Percentiles rank a stretch among this genome's conserved stretches.
These are phyloP conservation scores for Euphrasia arctica DNA, from an alignment of 305 asterid genomes.

Conservation along the genomic window DNA sequence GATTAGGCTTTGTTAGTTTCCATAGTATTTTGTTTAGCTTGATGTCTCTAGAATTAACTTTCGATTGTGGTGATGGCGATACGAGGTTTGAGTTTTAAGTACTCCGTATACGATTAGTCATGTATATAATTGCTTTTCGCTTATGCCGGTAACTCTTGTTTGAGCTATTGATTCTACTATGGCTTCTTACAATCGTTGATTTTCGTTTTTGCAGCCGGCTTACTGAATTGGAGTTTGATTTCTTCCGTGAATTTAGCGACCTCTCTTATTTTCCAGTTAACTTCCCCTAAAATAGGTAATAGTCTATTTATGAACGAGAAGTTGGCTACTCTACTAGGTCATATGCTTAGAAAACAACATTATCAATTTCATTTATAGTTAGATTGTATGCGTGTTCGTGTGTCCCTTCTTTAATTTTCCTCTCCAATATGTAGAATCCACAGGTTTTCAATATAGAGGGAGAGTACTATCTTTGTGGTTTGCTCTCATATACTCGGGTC, in stretches of 20 bases:
- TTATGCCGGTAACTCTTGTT: background rate
- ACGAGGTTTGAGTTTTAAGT: background rate
- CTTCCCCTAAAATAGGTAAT: slow-evolving; percentile 74
- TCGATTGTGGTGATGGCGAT: too few relatives aligned
- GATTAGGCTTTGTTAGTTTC: background rate
- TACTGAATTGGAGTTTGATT: slow-evolving; percentile 91
- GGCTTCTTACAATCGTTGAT: slow-evolving; percentile 21
- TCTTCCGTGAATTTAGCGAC: slow-evolving; percentile 69
- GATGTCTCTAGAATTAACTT: too few relatives aligned
- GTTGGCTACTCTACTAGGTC: slow-evolving; percentile 24
- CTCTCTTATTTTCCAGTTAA: slow-evolving; percentile 63
- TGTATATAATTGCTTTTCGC: slow-evolving; percentile 12
- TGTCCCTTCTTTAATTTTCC: slow-evolving; percentile 4
- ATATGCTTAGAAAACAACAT: slow-evolving; percentile 14
- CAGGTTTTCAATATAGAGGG: slow-evolving; percentile 69
- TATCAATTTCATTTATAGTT: slow-evolving; percentile 2
- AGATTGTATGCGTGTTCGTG: background rate
- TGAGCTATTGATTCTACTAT: slow-evolving; percentile 4
- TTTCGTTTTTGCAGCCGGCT: slow-evolving; percentile 65
- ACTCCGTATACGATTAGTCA: background rate
- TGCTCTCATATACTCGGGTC: slow-evolving; percentile 53
- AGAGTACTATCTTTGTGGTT: slow-evolving; percentile 66
- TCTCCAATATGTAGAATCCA: slow-evolving; percentile 26
- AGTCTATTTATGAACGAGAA: slow-evolving; percentile 23
- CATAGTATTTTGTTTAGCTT: background rate